Conservation (phyloP, 257 asterid species). For the Petunia secreta region DNA sequence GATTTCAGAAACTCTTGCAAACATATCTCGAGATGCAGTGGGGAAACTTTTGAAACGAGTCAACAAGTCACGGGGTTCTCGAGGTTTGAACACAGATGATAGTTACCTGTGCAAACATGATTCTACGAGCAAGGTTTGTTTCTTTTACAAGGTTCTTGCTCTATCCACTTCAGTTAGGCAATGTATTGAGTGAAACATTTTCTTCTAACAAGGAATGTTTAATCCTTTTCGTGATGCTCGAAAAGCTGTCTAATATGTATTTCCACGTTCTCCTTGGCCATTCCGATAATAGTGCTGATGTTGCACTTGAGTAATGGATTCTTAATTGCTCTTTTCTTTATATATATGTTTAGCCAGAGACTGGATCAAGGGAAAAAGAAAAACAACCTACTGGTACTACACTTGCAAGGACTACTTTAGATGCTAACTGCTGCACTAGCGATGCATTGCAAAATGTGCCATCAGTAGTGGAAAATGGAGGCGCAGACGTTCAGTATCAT, state of each 20-base stretch:
- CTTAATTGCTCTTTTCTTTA: slow-evolving; percentile 24
- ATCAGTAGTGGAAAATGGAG: slow-evolving; percentile 28
- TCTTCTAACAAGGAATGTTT: background rate
- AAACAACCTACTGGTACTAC: slow-evolving; percentile 28
- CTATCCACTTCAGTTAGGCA: background rate
- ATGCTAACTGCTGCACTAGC: slow-evolving; percentile 37
- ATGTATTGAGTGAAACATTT: background rate
- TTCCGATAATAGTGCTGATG: too few relatives aligned
- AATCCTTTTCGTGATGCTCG: background rate
- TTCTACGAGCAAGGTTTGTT: slow-evolving; percentile 43
- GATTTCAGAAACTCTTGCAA: slow-evolving; percentile 66
- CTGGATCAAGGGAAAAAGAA: slow-evolving; percentile 32
- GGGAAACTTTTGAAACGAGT: slow-evolving; percentile 68
- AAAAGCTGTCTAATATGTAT: background rate
- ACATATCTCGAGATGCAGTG: slow-evolving; percentile 68
- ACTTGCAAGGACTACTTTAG: slow-evolving; percentile 31
- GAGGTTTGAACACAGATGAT: slow-evolving; percentile 55
- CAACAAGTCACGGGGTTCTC: slow-evolving; percentile 40
- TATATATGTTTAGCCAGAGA: slow-evolving; percentile 46
- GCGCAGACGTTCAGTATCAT: slow-evolving; percentile 21
- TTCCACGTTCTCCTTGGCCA: background rate
- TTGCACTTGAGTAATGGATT: background rate
- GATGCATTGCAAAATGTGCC: slow-evolving; percentile 43
- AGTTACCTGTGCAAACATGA: slow-evolving; percentile 56
- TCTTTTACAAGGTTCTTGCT: background rate